phyloP scores from a whole-genome alignment of 2,329 filamentous ascomycete genomes.

The Ascomycota sp. region DNA sequence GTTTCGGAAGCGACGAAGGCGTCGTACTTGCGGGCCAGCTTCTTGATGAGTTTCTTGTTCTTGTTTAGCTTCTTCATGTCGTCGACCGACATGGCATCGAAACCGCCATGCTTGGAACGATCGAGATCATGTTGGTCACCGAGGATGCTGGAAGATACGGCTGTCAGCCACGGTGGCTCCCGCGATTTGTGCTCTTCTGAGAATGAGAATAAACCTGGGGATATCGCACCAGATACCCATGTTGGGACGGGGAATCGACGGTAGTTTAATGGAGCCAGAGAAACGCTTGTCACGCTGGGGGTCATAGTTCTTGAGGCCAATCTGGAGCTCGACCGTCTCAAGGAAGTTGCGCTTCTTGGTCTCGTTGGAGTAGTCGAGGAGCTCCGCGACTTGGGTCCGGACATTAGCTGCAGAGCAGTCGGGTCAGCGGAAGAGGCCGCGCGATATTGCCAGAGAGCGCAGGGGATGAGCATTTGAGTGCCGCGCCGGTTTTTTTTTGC shows the following conservation, averaged over 20 bases:
- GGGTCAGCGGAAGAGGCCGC: constrained; percentile 15
- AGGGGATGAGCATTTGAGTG: no score
- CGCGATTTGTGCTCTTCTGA: no score
- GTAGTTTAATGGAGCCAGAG: constrained; percentile 95
- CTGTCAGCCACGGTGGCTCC: no score
- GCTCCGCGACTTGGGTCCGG: constrained; percentile 79
- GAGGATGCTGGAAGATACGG: constrained; percentile 38
- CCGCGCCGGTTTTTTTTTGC: no score
- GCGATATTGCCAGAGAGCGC: no score
- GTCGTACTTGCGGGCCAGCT: constrained; percentile 99
- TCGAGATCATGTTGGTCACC: constrained; percentile 91
- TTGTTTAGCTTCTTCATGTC: constrained; percentile 99
- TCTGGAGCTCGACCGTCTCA: constrained; percentile 80
- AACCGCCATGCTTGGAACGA: constrained; percentile 96
- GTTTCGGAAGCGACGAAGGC: constrained; percentile 94
- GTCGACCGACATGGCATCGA: constrained; percentile 95
- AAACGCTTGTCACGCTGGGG: constrained; percentile 99
- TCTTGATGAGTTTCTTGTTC: constrained; percentile 99
- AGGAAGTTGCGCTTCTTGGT: constrained; percentile 98
- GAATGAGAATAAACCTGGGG: constrained; percentile 6
- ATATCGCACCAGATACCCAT: constrained; percentile 58
- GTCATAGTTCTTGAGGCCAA: constrained; percentile 97
- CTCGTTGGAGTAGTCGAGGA: constrained; percentile 84
- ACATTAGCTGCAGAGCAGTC: constrained; percentile 61
- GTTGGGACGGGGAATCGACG: constrained; percentile 73